These are phyloP conservation scores for Glycine tomentella DNA, from an alignment of 306 rosid species.

Conservation along the genomic window DNA sequence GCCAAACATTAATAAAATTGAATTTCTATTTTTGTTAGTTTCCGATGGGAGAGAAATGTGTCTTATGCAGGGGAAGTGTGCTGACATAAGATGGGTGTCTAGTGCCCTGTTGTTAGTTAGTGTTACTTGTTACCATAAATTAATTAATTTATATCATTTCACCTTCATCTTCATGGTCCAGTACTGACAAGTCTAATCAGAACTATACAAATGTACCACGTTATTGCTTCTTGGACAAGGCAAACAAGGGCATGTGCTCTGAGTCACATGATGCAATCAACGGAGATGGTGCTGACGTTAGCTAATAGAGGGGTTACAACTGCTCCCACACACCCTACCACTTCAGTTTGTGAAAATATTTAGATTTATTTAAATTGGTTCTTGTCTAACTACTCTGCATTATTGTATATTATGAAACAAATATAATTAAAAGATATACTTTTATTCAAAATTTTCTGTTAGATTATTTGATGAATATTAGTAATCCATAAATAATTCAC, in stretches of 20 bases:
- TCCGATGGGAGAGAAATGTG: neutral
- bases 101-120: neutral
- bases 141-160: neutral
- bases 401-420: too few relatives aligned
- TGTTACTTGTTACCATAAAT: constrained; percentile 7
- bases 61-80: neutral
- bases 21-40: neutral
- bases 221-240: neutral
- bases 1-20: neutral
- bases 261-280: constrained; percentile 7
- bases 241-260: neutral
- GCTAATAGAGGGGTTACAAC: constrained; percentile 36
- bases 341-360: neutral
- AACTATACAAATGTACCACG: constrained; percentile 7
- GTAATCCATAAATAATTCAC: too few relatives aligned
- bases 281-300: constrained; percentile 14
- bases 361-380: neutral
- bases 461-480: too few relatives aligned
- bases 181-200: neutral
- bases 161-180: neutral
- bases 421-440: too few relatives aligned
- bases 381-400: neutral
- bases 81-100: neutral
- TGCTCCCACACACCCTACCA: neutral
- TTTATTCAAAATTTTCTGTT: too few relatives aligned